Evolutionary conservation across 202 grass and related monocot genomes (phyloP).

Genomic region (Setaria italica): DNA sequence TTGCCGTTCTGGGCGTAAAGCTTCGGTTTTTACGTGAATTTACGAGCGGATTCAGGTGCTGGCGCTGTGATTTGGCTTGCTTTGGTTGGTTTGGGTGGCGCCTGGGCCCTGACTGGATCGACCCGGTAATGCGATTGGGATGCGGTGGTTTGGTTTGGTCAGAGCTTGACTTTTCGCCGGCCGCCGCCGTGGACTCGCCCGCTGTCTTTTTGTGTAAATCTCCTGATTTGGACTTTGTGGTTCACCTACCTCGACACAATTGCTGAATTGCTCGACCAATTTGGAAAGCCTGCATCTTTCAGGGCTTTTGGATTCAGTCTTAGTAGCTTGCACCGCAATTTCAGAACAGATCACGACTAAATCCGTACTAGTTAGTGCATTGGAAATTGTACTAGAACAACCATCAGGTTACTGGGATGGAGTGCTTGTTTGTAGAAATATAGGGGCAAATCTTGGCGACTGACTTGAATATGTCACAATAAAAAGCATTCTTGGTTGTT

Average conservation of each 20-base stretch:
- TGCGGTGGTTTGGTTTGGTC: constrained; percentile 38
- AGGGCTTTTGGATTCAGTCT: neutral
- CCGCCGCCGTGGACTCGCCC: constrained; percentile 40
- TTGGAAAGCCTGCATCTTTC: neutral
- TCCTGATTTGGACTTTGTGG: constrained; percentile 52
- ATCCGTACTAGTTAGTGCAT: constrained; percentile 1
- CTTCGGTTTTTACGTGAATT: constrained; percentile 31
- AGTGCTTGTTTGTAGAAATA: neutral
- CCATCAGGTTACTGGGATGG: neutral
- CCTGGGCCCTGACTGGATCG: constrained; percentile 36
- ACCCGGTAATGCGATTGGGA: constrained; percentile 23
- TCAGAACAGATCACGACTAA: constrained; percentile 11
- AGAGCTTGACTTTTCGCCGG: constrained; percentile 55
- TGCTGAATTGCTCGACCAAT: constrained; percentile 15
- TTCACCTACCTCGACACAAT: constrained; percentile 40
- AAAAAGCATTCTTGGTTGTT: constrained; percentile 16
- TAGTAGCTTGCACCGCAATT: constrained; percentile 9
- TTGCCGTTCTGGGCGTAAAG: neutral
- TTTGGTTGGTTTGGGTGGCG: neutral
- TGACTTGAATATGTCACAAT: neutral
- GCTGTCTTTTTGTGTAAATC: constrained; percentile 19
- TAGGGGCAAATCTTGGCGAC: constrained; percentile 18
- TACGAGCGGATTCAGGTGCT: neutral
- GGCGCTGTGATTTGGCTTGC: constrained; percentile 23
- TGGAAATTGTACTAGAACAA: constrained; percentile 24